Conservation (phyloP, 2,329 filamentous ascomycete genomes). For the Leptosphaerulina australis region DNA sequence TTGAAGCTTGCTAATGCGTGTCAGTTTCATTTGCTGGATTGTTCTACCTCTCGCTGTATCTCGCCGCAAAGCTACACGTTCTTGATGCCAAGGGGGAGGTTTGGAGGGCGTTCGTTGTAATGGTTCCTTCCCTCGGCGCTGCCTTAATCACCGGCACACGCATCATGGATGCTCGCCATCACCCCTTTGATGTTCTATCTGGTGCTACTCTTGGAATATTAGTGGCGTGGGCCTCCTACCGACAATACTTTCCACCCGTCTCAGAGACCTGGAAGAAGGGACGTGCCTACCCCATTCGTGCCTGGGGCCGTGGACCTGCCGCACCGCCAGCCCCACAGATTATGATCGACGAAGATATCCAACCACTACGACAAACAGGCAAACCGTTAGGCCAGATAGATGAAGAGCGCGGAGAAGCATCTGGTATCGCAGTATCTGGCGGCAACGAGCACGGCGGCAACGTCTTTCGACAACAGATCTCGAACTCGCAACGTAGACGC, state of each 20-base stretch:
- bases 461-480: constrained; percentile 49
- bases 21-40: constrained; percentile 64
- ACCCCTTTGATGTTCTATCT: constrained; percentile 65
- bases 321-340: constrained; percentile 34
- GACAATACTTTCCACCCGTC: constrained; percentile 65
- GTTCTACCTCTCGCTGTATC: constrained; percentile 65
- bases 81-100: constrained; percentile 66
- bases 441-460: constrained; percentile 35
- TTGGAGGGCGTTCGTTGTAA: constrained; percentile 63
- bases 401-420: constrained; percentile 42
- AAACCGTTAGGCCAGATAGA: constrained; percentile 39
- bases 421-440: constrained; percentile 32
- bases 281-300: constrained; percentile 63
- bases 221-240: constrained; percentile 60
- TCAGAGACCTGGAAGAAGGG: constrained; percentile 63
- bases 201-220: constrained; percentile 60
- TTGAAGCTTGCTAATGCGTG: constrained; percentile 21
- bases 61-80: constrained; percentile 65
- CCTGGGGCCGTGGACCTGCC: constrained; percentile 59
- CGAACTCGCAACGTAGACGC: constrained; percentile 44
- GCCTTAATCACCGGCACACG: constrained; percentile 62
- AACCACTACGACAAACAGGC: constrained; percentile 38
- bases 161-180: constrained; percentile 67
- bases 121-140: constrained; percentile 61
- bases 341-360: constrained; percentile 39